These are phyloP conservation scores for Fusarium sp. DNA, from an alignment of 2,329 filamentous ascomycete species.

Conservation along the genomic window DNA sequence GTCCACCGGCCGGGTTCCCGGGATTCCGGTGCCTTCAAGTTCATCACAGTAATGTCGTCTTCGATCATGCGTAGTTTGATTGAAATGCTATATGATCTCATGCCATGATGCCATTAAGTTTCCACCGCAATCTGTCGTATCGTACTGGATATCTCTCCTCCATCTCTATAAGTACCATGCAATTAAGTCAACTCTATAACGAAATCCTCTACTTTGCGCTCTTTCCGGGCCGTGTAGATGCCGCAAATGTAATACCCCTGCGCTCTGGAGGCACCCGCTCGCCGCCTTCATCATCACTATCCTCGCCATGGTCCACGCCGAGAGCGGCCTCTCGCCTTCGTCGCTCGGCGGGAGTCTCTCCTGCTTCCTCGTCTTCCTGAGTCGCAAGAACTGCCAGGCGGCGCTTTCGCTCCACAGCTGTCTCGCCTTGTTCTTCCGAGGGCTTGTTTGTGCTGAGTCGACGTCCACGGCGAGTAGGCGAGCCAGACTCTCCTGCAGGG, in stretches of 20 bases:
- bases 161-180: conserved; percentile 32
- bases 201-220: conserved; percentile 16
- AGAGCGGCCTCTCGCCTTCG: conserved; percentile 79
- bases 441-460: conserved; percentile 26
- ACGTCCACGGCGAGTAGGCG: conserved; percentile 21
- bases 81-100: conserved; percentile 19
- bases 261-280: conserved; percentile 62
- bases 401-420: conserved; percentile 74
- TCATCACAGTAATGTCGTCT: neutral
- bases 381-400: conserved; percentile 65
- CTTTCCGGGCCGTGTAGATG: conserved; percentile 46
- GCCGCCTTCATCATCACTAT: conserved; percentile 66
- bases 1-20: neutral
- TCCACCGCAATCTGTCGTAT: conserved; percentile 11
- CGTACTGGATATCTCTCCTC: conserved; percentile 29
- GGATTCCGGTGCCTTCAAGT: neutral
- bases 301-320: conserved; percentile 61
- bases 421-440: conserved; percentile 62
- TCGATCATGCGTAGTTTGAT: neutral
- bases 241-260: conserved; percentile 71
- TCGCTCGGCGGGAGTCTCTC: conserved; percentile 80
- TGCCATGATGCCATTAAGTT: conserved; percentile 21
- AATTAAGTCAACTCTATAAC: conserved; percentile 28
- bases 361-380: conserved; percentile 56
- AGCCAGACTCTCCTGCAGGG: conserved; percentile 13